phyloP scores from a whole-genome alignment of 2,329 filamentous ascomycete species.

The Coniochaeta hoffmannii region DNA sequence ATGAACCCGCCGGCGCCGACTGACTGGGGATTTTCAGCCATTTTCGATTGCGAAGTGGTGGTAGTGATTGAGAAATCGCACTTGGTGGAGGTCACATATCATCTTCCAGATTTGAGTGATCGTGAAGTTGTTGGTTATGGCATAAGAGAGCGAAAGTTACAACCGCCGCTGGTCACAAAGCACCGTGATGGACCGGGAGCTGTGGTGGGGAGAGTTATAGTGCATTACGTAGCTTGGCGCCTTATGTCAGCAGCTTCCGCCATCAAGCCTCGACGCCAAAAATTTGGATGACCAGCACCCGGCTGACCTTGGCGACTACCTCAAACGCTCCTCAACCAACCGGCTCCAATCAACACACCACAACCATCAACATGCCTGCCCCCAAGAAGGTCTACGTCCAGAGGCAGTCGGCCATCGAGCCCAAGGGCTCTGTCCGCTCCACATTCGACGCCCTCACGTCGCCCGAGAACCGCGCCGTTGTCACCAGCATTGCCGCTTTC shows the following conservation, averaged over 20 bases:
- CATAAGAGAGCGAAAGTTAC: not conserved
- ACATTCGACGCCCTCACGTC: constrained; percentile 52
- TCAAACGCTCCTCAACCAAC: not conserved
- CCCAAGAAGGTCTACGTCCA: constrained; percentile 43
- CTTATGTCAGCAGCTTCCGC: not conserved
- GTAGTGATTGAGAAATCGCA: not conserved
- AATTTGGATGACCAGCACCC: not conserved
- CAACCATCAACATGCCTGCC: constrained; percentile 48
- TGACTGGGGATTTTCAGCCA: constrained; percentile 15
- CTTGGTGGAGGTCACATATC: constrained; percentile 3
- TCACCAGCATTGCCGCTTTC: constrained; percentile 54
- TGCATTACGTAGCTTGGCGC: not conserved
- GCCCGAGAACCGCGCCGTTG: constrained; percentile 56
- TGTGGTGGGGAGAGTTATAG: not conserved
- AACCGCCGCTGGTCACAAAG: no score
- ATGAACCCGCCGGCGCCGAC: constrained; percentile 43
- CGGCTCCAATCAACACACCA: constrained; percentile 5
- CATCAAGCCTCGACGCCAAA: constrained; percentile 2
- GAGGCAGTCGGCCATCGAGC: constrained; percentile 31
- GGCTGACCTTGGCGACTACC: not conserved
- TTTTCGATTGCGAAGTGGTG: constrained; percentile 8
- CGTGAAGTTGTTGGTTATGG: no score
- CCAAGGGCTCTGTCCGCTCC: constrained; percentile 43
- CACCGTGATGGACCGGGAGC: no score
- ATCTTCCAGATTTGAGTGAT: no score